Evolutionary conservation across 352 stramenopile genomes (phyloP), one percentile per base, ranked within the genome.

Genomic region (Hyaloperonospora brassicae): DNA sequence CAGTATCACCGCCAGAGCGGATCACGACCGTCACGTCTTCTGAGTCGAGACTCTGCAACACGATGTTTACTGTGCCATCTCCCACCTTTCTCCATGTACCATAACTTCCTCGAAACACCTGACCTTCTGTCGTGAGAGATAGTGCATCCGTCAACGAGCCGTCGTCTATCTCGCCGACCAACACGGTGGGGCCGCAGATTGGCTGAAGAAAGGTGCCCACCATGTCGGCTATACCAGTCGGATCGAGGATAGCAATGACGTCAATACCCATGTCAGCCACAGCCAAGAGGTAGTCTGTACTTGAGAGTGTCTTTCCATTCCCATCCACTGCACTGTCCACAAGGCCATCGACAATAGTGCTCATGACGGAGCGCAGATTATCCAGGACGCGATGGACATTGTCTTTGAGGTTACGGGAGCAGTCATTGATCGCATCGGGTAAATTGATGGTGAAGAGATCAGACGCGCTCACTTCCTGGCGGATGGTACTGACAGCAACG

Each of bases 161-260:
- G 12, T 77, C 68, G 27, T 77, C 68, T 34, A 71, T 64, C 1
- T 71, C 62, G 10, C 59, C 62, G 0, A 71, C 41, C 13, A 68
- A 68, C 8, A 38, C 25, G 1, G 63, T 68, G 2, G 63, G 63
- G 7, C 63, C 63, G 59, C 63, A 71, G 14, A 34, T 62, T 25
- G 68, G 65, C 39, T 81, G 66, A 12, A 81, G 45, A 44, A 72
- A 81, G 36, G 76, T 57, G 1, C 62, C 55, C 5, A 68, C 35
- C 68, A 81, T 68, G 34, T 62, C 59, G 0, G 56, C 55, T 21
- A 81, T 68, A 5, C 68, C 59, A 0, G 69, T 77, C 0, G 69
- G 66, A 54, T 82, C 72, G 27, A 82, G 55, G 5, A 47, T 58
- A 14, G 59, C 47, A n/a, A 82, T 39, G 3, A 74, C 55, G 14